Percentiles rank a stretch among this genome's conserved stretches.
Conservation (phyloP, 805 yeast genomes). For the Saccharomycopsis fermentans region DNA sequence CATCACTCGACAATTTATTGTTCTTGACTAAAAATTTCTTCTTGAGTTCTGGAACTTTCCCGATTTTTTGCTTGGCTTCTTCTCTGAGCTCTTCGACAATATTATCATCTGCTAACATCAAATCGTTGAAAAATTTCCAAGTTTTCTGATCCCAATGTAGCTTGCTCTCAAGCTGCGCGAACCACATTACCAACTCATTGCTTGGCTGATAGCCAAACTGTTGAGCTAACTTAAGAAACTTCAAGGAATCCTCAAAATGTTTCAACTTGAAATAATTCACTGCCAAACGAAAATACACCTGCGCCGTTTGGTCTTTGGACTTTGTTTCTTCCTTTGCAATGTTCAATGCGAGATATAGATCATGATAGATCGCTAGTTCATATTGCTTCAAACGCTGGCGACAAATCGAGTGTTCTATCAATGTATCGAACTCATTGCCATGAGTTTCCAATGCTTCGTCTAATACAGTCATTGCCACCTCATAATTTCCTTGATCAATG, state of each 20-base stretch:
- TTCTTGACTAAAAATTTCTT: not conserved
- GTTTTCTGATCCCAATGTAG: not conserved
- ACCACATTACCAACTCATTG: constrained; percentile 38
- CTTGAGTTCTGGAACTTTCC: not conserved
- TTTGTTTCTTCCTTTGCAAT: constrained; percentile 39
- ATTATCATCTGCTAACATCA: constrained; percentile 5
- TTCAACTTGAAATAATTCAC: constrained; percentile 37
- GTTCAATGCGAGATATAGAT: constrained; percentile 35
- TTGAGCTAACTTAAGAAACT: constrained; percentile 33
- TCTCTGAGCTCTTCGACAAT: constrained; percentile 2
- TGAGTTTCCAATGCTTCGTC: constrained; percentile 32
- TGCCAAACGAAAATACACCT: constrained; percentile 40
- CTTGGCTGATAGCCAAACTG: constrained; percentile 35
- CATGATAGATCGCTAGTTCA: constrained; percentile 36
- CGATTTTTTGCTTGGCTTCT: not conserved
- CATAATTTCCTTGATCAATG: constrained; percentile 37
- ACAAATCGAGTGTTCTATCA: constrained; percentile 39
- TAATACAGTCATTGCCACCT: constrained; percentile 34
- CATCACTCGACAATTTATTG: too few species aligned
- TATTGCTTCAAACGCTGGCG: constrained; percentile 37
- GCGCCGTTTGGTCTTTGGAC: constrained; percentile 33
- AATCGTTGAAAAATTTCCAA: not conserved
- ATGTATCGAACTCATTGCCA: constrained; percentile 38
- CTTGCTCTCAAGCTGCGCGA: constrained; percentile 18
- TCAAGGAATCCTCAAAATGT: constrained; percentile 31